A percentile compares a stretch with the other conserved stretches of the same genome.
These are phyloP conservation scores for Oidium heveae DNA, from an alignment of 2,329 filamentous ascomycete species.

Conservation along the genomic window DNA sequence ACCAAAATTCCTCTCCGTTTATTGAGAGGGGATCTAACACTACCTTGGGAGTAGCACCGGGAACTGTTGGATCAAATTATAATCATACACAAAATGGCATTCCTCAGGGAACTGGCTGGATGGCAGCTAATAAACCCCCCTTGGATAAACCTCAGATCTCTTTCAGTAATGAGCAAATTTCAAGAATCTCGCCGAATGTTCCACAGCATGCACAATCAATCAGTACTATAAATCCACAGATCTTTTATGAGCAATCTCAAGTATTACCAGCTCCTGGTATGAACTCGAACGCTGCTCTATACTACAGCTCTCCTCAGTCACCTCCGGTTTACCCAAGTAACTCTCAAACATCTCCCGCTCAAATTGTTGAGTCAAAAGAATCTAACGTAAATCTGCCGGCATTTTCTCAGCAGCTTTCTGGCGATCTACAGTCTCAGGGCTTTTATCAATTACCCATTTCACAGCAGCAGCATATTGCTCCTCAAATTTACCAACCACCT, in stretches of 20 bases:
- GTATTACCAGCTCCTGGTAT: conserved; percentile 15
- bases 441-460: conserved; percentile 5
- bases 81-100: not conserved
- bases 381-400: not conserved
- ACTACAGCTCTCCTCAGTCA: conserved; percentile 19
- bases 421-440: conserved; percentile 11
- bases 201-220: conserved; percentile 9
- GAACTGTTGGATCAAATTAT: conserved; percentile 3
- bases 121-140: too few species aligned
- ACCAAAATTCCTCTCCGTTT: not conserved
- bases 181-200: not conserved
- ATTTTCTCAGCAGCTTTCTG: not conserved
- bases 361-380: not conserved
- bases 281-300: conserved; percentile 32
- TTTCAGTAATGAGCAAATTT: not conserved
- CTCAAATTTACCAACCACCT: conserved; percentile 11
- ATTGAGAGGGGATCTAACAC: conserved; percentile 22
- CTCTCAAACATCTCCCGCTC: not conserved
- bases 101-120: not conserved
- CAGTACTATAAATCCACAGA: conserved; percentile 13
- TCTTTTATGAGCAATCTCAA: conserved; percentile 14
- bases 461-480: conserved; percentile 17
- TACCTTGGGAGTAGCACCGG: conserved; percentile 18
- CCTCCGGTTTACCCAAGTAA: not conserved
- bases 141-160: too few species aligned